phyloP scores from a whole-genome alignment of 106 monocot genomes.

The Allium cepa region DNA sequence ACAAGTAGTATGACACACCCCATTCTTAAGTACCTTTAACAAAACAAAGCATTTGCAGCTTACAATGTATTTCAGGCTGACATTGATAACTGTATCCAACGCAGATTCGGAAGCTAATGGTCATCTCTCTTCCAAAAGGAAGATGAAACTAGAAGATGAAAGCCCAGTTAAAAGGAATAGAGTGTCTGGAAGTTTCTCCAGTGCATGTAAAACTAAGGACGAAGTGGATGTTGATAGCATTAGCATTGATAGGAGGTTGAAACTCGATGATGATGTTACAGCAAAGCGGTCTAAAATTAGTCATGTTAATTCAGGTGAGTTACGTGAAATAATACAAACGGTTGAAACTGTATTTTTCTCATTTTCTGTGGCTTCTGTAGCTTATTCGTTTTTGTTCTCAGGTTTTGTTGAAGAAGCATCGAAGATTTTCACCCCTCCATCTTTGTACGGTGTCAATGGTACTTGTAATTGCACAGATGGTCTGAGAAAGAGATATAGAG shows the following conservation, averaged over 20 bases:
- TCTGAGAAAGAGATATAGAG: slow-evolving; percentile 9
- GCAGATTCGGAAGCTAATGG: slow-evolving; percentile 3
- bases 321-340: neutral
- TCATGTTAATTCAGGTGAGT: neutral
- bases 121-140: slow-evolving; percentile 15
- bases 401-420: neutral
- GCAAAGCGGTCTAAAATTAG: slow-evolving; percentile 20
- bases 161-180: slow-evolving; percentile 18
- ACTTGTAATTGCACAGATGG: slow-evolving; percentile 2
- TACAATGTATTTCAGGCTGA: too few relatives aligned
- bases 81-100: neutral
- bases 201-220: neutral
- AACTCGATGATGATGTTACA: slow-evolving; percentile 15
- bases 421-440: neutral
- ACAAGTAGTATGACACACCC: too few relatives aligned
- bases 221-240: slow-evolving; percentile 10
- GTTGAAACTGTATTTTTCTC: neutral
- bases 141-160: slow-evolving; percentile 12
- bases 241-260: slow-evolving; percentile 24
- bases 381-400: neutral
- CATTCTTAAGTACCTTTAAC: too few relatives aligned
- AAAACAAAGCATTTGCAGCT: too few relatives aligned
- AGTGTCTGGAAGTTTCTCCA: neutral
- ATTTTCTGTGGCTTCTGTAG: neutral
- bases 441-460: neutral